Evolutionary conservation across 202 grass and related monocot genomes (phyloP).

Genomic region (Bolboschoenoplectus hybrid): DNA sequence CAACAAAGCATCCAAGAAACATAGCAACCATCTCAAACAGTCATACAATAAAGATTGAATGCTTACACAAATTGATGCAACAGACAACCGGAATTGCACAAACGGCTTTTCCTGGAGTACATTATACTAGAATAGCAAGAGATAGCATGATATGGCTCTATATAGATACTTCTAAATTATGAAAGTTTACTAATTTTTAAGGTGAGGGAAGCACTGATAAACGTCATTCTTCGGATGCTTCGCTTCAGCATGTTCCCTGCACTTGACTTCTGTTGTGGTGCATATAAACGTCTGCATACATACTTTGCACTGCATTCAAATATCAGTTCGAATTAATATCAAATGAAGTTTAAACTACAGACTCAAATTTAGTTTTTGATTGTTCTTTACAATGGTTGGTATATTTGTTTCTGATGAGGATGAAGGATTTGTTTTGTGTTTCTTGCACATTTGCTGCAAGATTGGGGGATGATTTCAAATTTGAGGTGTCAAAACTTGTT

Average conservation of each 20-base stretch:
- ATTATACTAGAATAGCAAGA: constrained; percentile 47
- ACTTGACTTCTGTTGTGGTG: constrained; percentile 90
- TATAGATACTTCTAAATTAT: constrained; percentile 39
- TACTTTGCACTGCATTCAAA: constrained; percentile 76
- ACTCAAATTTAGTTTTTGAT: neutral
- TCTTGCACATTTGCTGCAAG: neutral
- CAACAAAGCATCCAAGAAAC: constrained; percentile 23
- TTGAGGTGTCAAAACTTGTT: neutral
- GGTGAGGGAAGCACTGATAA: constrained; percentile 74
- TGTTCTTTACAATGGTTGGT: neutral
- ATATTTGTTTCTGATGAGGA: neutral
- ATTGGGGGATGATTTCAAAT: neutral
- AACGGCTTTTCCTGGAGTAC: constrained; percentile 20
- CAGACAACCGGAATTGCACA: constrained; percentile 51
- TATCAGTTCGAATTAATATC: neutral
- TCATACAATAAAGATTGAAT: constrained; percentile 21
- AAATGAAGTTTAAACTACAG: constrained; percentile 15
- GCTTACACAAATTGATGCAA: constrained; percentile 47
- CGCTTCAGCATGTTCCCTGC: constrained; percentile 88
- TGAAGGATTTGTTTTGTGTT: neutral
- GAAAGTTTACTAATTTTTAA: constrained; percentile 60
- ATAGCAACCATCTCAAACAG: constrained; percentile 37
- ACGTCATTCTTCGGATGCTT: constrained; percentile 82
- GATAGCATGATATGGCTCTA: constrained; percentile 54
- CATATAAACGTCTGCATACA: constrained; percentile 98